Conservation (phyloP, 2,329 filamentous ascomycete genomes). For the Byssothecium circinans region DNA sequence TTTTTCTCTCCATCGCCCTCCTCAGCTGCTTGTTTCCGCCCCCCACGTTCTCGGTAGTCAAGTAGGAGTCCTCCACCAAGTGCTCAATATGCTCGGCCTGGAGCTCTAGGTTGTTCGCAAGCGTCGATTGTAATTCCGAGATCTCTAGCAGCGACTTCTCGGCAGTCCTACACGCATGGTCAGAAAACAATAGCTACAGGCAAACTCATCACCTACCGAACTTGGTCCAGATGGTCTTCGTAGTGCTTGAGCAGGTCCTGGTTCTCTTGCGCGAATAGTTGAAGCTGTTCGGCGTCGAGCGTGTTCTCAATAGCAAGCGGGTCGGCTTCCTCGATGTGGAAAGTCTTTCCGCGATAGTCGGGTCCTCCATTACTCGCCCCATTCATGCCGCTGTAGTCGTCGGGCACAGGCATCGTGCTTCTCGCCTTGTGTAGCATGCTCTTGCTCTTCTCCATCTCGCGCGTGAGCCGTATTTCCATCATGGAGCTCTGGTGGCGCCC, state of each 20-base stretch:
- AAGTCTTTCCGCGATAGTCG: slow-evolving; percentile 32
- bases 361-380: slow-evolving; percentile 12
- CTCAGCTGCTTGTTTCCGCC: slow-evolving; percentile 90
- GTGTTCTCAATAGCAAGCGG: slow-evolving; percentile 53
- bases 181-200: slow-evolving; percentile 10
- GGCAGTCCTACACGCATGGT: slow-evolving; percentile 63
- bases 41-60: slow-evolving; percentile 82
- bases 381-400: slow-evolving; percentile 25
- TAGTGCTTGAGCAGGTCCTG: slow-evolving; percentile 91
- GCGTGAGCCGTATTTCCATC: slow-evolving; percentile 85
- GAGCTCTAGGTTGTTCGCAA: slow-evolving; percentile 80
- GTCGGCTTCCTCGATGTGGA: slow-evolving; percentile 24
- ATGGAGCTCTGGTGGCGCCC: slow-evolving; percentile 80
- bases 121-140: slow-evolving; percentile 83
- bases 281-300: slow-evolving; percentile 80
- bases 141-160: slow-evolving; percentile 93
- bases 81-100: slow-evolving; percentile 90
- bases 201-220: slow-evolving; percentile 65
- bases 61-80: slow-evolving; percentile 78
- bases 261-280: slow-evolving; percentile 92
- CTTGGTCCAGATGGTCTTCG: slow-evolving; percentile 90
- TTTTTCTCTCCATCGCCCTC: slow-evolving; percentile 65
- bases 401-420: slow-evolving; percentile 29
- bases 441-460: slow-evolving; percentile 87
- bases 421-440: slow-evolving; percentile 76